phyloP scores from a whole-genome alignment of 495 filamentous ascomycete genomes.

The Tuber magnatum region DNA sequence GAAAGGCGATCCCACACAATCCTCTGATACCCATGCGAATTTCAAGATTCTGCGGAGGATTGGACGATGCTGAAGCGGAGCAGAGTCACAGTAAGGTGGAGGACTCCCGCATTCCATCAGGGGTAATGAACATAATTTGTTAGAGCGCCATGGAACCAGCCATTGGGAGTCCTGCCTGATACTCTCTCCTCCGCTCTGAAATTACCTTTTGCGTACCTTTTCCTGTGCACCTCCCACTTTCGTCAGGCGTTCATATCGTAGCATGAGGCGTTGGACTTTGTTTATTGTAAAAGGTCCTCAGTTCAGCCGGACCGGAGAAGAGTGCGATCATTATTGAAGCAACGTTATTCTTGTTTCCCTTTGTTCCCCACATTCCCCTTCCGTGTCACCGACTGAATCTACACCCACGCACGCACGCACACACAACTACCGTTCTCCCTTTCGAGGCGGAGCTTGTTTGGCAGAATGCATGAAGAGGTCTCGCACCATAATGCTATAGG shows the following conservation, averaged over 20 bases:
- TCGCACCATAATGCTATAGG: neutral
- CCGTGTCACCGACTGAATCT: neutral
- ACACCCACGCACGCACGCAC: neutral
- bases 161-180: neutral
- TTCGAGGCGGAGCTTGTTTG: neutral
- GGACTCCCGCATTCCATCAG: neutral
- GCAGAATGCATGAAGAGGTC: neutral
- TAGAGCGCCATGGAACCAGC: neutral
- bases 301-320: neutral
- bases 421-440: neutral
- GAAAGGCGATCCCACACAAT: neutral
- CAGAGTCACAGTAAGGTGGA: neutral
- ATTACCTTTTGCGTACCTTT: neutral
- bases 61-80: neutral
- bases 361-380: neutral
- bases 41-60: neutral
- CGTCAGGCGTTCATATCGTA: neutral
- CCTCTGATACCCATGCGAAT: neutral
- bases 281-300: neutral
- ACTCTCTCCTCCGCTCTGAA: neutral
- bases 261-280: neutral
- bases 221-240: neutral
- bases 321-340: neutral
- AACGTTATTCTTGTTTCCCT: neutral
- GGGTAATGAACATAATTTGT: neutral